Evolutionary conservation across 768 basidiomycete species (phyloP).

Genomic region (Trametopsis cervina): DNA sequence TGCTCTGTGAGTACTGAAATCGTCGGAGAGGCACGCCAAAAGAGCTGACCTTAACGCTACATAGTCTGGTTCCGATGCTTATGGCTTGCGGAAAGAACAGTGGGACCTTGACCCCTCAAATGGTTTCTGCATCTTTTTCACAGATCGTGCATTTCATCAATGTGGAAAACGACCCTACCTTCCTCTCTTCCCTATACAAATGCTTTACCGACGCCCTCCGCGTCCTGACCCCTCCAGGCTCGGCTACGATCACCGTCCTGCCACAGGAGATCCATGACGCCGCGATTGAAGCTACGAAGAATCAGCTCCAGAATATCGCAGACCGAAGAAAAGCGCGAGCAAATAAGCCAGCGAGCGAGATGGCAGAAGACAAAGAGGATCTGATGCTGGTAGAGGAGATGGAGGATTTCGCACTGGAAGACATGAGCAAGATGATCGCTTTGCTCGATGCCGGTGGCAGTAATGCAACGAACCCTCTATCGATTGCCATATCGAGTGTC

Average conservation of each 20-base stretch:
- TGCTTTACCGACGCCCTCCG: slow-evolving; percentile 56
- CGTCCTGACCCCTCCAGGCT: slow-evolving; percentile 47
- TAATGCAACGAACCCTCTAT: slow-evolving; percentile 22
- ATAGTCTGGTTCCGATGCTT: slow-evolving; percentile 66
- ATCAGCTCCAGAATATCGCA: slow-evolving; percentile 61
- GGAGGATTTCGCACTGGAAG: slow-evolving; percentile 76
- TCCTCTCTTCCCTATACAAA: slow-evolving; percentile 71
- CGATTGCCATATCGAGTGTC: slow-evolving; percentile 67
- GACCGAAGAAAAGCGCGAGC: slow-evolving; percentile 57
- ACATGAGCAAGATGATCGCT: slow-evolving; percentile 61
- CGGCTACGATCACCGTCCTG: slow-evolving; percentile 25
- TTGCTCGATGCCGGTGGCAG: slow-evolving; percentile 53
- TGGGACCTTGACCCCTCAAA: slow-evolving; percentile 55
- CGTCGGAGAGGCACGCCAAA: neutral
- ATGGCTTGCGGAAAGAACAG: slow-evolving; percentile 61
- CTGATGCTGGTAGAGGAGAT: slow-evolving; percentile 71
- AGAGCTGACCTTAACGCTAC: neutral
- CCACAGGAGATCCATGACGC: slow-evolving; percentile 45
- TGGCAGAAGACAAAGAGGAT: slow-evolving; percentile 58
- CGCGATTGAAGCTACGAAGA: slow-evolving; percentile 63
- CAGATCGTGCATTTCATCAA: slow-evolving; percentile 58
- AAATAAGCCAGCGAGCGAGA: slow-evolving; percentile 25
- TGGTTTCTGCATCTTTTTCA: slow-evolving; percentile 62
- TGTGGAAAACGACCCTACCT: slow-evolving; percentile 67
- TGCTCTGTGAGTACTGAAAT: slow-evolving; percentile 47